A percentile compares a stretch with the other conserved stretches of the same genome.
Evolutionary conservation across 306 rosid genomes (phyloP).

Genomic region (Rubus idaeus): DNA sequence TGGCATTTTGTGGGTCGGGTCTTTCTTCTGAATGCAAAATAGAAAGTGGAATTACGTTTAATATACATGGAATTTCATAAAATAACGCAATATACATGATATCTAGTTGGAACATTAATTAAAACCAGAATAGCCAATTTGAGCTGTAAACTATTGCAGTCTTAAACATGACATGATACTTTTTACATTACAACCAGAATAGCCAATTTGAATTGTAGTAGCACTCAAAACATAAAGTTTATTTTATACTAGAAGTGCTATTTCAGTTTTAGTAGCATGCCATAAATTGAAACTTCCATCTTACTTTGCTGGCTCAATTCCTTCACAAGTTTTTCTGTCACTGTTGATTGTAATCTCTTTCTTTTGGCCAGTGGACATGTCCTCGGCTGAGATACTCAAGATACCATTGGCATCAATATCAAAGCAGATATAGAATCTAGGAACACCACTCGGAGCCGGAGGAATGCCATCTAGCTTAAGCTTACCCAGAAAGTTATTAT

Average conservation of each 20-base stretch:
- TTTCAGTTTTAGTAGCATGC: not conserved
- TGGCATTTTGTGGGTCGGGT: no score
- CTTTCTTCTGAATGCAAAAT: not conserved
- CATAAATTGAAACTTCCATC: not conserved
- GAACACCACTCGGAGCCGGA: not conserved
- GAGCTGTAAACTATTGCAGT: not conserved
- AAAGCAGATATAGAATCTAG: not conserved
- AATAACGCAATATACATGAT: not conserved
- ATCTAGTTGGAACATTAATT: not conserved
- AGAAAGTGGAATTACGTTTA: not conserved
- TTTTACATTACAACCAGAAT: not conserved
- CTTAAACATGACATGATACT: not conserved
- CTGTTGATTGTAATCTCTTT: not conserved
- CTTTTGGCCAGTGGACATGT: not conserved
- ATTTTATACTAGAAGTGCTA: not conserved
- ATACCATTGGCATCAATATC: conserved; percentile 2
- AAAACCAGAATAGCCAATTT: not conserved
- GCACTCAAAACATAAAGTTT: not conserved
- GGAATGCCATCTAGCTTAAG: not conserved
- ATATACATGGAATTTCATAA: not conserved
- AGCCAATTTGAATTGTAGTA: not conserved
- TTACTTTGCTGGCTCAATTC: not conserved
- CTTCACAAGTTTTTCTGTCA: not conserved
- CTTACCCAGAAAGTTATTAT: not conserved
- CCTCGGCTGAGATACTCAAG: not conserved